Conservation (phyloP, 805 yeast species). For the Starmerella stigmatis region DNA sequence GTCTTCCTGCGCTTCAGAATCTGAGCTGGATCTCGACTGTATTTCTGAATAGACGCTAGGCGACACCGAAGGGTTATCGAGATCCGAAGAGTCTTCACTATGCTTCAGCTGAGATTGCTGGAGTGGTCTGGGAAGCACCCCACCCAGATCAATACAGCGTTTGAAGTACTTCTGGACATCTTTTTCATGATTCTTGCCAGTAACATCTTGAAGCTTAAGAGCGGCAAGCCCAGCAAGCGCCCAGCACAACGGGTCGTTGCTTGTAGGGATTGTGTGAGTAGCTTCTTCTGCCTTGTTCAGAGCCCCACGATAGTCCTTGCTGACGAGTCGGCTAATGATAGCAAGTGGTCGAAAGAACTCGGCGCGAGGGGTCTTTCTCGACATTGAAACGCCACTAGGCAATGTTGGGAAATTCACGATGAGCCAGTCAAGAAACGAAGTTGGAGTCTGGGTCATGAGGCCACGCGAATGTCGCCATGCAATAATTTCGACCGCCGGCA, state of each 20-base stretch:
- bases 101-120: neutral
- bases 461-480: constrained; percentile 10
- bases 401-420: constrained; percentile 17
- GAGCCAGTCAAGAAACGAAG: constrained; percentile 17
- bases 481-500: constrained; percentile 20
- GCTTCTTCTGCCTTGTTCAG: constrained; percentile 13
- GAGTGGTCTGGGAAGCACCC: constrained; percentile 11
- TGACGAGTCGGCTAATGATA: constrained; percentile 8
- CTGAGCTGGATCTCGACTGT: no score
- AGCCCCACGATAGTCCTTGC: constrained; percentile 9
- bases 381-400: neutral
- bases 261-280: constrained; percentile 5
- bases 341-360: constrained; percentile 8
- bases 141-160: constrained; percentile 20
- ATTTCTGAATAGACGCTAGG: no score
- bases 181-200: neutral
- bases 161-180: constrained; percentile 7
- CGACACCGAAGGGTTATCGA: no score
- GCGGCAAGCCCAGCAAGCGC: constrained; percentile 18
- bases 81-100: neutral
- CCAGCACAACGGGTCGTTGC: constrained; percentile 14
- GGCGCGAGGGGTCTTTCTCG: constrained; percentile 8
- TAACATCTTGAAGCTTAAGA: neutral
- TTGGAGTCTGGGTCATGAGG: neutral
- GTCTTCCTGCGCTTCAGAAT: neutral